phyloP scores from a whole-genome alignment of 192 early-diverging fungal species.

The Cladochytrium replicatum region DNA sequence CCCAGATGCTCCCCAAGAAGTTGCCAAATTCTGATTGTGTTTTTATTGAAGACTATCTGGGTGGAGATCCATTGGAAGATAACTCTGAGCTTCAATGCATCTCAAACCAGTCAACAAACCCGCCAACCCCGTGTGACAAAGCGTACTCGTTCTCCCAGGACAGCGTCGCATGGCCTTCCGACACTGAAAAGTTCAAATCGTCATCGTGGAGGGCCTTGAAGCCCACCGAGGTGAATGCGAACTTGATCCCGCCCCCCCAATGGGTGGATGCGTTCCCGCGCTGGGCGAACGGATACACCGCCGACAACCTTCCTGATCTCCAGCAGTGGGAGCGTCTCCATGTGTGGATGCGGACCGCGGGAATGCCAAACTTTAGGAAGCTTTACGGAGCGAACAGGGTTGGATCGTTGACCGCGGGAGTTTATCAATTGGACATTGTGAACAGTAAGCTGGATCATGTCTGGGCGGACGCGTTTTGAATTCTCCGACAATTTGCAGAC shows the following conservation, averaged over 20 bases:
- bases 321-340: constrained; percentile 70
- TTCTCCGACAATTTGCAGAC: constrained; percentile 42
- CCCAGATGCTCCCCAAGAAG: no score
- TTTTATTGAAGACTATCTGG: no score
- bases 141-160: constrained; percentile 55
- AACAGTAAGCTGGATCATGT: no score
- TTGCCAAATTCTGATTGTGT: no score
- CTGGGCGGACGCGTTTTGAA: no score
- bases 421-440: constrained; percentile 64
- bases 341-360: constrained; percentile 98
- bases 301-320: constrained; percentile 51
- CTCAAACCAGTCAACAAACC: no score
- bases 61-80: no score
- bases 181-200: constrained; percentile 55
- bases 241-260: constrained; percentile 71
- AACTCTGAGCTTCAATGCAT: no score
- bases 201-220: constrained; percentile 15
- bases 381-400: constrained; percentile 72
- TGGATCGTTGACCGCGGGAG: constrained; percentile 50
- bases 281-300: constrained; percentile 41
- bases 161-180: constrained; percentile 84
- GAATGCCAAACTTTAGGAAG: constrained; percentile 93
- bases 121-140: no score
- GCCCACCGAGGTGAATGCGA: no score
- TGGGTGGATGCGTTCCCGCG: constrained; percentile 62